Evolutionary conservation across 2,329 filamentous ascomycete species (phyloP).

Genomic region (Nectriaceae sp.): DNA sequence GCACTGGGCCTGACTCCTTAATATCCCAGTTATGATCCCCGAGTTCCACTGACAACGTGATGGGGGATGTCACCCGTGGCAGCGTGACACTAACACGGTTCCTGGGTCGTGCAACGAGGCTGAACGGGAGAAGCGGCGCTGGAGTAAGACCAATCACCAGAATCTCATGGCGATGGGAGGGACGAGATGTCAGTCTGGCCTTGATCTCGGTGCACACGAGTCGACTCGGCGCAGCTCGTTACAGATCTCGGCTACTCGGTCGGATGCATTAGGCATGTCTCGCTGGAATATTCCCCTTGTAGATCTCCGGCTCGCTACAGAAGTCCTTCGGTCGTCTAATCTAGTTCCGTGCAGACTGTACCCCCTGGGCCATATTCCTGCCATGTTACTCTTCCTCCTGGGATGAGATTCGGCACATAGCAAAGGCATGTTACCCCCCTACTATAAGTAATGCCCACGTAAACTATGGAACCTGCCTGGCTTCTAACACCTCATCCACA

Average conservation of each 20-base stretch:
- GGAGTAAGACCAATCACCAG: background rate
- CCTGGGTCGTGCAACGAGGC: constrained; percentile 1
- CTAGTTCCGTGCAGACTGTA: background rate
- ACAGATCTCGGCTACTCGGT: background rate
- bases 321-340: background rate
- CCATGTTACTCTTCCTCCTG: constrained; percentile 13
- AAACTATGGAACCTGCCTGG: background rate
- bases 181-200: background rate
- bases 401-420: background rate
- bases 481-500: background rate
- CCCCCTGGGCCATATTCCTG: constrained; percentile 8
- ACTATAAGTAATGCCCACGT: constrained; percentile 9
- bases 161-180: background rate
- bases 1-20: too few species aligned
- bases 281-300: background rate
- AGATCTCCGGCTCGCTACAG: background rate
- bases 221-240: background rate
- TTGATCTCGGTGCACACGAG: background rate
- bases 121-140: background rate
- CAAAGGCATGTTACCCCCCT: background rate
- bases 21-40: too few species aligned
- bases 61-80: too few species aligned
- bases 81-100: background rate
- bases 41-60: background rate
- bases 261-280: background rate